Conservation (phyloP, 495 filamentous ascomycete genomes). For the Aeminium ludgeri region DNA sequence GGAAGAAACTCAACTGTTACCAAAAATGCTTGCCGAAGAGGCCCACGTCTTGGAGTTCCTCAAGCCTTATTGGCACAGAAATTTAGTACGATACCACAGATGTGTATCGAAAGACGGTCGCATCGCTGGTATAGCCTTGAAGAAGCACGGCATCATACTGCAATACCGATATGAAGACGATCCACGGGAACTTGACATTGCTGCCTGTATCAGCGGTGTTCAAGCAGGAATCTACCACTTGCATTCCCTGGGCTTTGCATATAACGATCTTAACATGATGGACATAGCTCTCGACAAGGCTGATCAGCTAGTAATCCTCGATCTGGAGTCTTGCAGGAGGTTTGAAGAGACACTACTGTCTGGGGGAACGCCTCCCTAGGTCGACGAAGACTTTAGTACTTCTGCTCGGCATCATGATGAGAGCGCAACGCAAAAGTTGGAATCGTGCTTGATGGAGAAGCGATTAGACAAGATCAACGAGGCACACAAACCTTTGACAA, state of each 20-base stretch:
- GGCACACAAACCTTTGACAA: not conserved
- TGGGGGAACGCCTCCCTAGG: constrained; percentile 12
- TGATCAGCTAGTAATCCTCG: constrained; percentile 13
- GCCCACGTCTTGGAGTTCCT: constrained; percentile 12
- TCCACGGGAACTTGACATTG: constrained; percentile 6
- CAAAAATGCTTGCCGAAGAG: constrained; percentile 12
- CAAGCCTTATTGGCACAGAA: constrained; percentile 8
- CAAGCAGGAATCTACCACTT: constrained; percentile 9
- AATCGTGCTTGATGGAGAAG: constrained; percentile 9
- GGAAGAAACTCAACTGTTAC: constrained; percentile 4
- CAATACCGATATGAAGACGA: constrained; percentile 8
- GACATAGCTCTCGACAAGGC: constrained; percentile 11
- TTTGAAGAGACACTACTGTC: constrained; percentile 12
- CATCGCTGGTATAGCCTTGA: constrained; percentile 10
- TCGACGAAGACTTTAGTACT: constrained; percentile 10
- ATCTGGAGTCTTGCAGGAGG: constrained; percentile 15
- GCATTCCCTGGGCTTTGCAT: constrained; percentile 16
- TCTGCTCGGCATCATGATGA: constrained; percentile 13
- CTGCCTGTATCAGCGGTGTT: constrained; percentile 7
- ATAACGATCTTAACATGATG: constrained; percentile 14
- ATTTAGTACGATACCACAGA: constrained; percentile 12
- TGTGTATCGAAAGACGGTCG: constrained; percentile 12
- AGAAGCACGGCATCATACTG: constrained; percentile 8
- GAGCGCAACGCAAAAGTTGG: constrained; percentile 9
- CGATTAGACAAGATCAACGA: constrained; percentile 2